Evolutionary conservation across 177 flowering plant species (phyloP).

Genomic region (Vitis hybrid): DNA sequence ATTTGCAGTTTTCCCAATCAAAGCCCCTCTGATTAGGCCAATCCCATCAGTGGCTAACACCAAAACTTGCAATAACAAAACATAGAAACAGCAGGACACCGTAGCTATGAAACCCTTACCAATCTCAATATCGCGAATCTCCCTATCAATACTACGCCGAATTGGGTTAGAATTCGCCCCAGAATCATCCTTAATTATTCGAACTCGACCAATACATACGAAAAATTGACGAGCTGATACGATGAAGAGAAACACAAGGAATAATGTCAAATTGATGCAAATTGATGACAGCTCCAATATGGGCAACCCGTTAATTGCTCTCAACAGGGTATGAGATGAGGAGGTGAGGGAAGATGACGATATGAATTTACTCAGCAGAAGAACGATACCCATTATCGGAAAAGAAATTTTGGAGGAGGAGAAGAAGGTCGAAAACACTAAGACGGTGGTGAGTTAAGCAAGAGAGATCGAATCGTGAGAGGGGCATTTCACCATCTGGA

Average conservation of each 20-base stretch:
- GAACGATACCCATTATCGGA: conserved; percentile 42
- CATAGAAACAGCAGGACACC: conserved; percentile 70
- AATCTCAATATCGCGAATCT: conserved; percentile 29
- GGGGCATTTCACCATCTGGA: conserved; percentile 67
- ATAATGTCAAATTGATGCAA: conserved; percentile 59
- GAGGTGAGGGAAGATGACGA: conserved; percentile 2
- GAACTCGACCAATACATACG: conserved; percentile 52
- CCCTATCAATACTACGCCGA: conserved; percentile 29
- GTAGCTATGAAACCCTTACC: conserved; percentile 58
- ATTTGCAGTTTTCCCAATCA: conserved; percentile 28
- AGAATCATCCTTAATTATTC: conserved; percentile 55
- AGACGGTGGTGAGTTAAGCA: conserved; percentile 20
- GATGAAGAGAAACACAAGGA: conserved; percentile 55
- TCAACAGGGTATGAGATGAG: conserved; percentile 20
- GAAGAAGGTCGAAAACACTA: conserved; percentile 8
- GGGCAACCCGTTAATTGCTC: conserved; percentile 51
- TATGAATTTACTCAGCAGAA: conserved; percentile 21
- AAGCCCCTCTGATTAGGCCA: conserved; percentile 41
- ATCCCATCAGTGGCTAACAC: conserved; percentile 72
- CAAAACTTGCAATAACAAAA: conserved; percentile 65
- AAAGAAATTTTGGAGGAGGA: conserved; percentile 2
- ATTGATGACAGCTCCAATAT: conserved; percentile 59
- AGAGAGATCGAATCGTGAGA: conserved; percentile 30
- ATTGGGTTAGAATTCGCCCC: conserved; percentile 27
- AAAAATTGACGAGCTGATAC: conserved; percentile 58